phyloP scores from a whole-genome alignment of 2,329 filamentous ascomycete genomes.

The Xylaria sp. region DNA sequence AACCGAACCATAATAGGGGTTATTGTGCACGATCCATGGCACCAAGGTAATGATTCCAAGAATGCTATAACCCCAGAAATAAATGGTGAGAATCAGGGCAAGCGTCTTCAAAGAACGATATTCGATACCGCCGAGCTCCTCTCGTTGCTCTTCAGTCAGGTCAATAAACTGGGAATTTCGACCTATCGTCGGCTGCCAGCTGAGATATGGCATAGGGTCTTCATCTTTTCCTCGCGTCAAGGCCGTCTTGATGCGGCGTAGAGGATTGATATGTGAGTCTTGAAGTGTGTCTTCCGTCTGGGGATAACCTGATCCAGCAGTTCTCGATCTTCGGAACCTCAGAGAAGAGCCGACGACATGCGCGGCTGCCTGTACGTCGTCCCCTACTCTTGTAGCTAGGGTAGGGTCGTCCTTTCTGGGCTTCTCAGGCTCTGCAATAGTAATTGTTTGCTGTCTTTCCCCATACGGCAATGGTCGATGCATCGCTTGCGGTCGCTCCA shows the following conservation, averaged over 20 bases:
- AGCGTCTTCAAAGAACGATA: slow-evolving; percentile 91
- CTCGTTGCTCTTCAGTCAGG: slow-evolving; percentile 85
- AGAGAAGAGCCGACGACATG: slow-evolving; percentile 49
- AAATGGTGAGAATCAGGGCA: slow-evolving; percentile 75
- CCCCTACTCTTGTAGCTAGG: slow-evolving; percentile 44
- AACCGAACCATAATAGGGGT: slow-evolving; percentile 65
- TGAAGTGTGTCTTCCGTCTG: slow-evolving; percentile 36
- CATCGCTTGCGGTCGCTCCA: slow-evolving; percentile 26
- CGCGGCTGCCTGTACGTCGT: slow-evolving; percentile 50
- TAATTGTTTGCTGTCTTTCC: slow-evolving; percentile 62
- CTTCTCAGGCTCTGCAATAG: slow-evolving; percentile 68
- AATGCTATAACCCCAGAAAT: slow-evolving; percentile 84
- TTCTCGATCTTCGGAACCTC: slow-evolving; percentile 51
- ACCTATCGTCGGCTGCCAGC: slow-evolving; percentile 89
- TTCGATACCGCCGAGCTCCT: slow-evolving; percentile 95
- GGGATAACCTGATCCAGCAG: slow-evolving; percentile 46
- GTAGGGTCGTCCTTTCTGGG: slow-evolving; percentile 42
- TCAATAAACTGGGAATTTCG: slow-evolving; percentile 93
- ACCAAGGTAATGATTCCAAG: slow-evolving; percentile 75
- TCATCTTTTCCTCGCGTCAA: slow-evolving; percentile 59
- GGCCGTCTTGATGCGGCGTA: slow-evolving; percentile 61
- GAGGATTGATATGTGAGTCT: slow-evolving; percentile 41
- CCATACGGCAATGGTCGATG: slow-evolving; percentile 31
- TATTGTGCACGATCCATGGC: slow-evolving; percentile 77
- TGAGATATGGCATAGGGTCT: slow-evolving; percentile 81